Base-by-base conservation (phyloP, 1,139 yeast species). In the Pichia sp. region DNA sequence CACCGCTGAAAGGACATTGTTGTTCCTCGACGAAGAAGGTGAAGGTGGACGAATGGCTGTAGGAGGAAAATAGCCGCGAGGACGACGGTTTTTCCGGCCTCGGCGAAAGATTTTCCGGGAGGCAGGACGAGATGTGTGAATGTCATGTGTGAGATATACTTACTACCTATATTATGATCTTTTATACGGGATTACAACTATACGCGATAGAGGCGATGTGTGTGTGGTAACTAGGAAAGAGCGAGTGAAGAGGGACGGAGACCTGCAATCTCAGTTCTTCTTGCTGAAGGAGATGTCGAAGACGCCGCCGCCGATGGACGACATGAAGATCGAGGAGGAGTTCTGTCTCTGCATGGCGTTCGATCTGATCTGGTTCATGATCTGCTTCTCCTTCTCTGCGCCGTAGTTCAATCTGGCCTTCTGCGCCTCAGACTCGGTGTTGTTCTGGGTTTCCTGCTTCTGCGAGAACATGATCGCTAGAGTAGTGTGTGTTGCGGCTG, bases 361-460 rank as follows among this genome's bases (percentile, higher is more conserved):
- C 19, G 57, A 55, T 64, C 70, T 65, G 48, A 66, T 66, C 60
- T 66, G 66, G 58, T 65, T 66, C 67, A 66, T 62, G 50, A 66
- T 66, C 53, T 66, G 70, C 62, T 65, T 65, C 56, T 66, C 70
- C 64, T 66, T 66, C 59, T 66, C 70, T 54, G 70, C 70, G 57
- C 70, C 70, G 55, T 58, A 66, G 57, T 66, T 64, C 41, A 66
- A 57, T 59, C 57, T 63, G n/a, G 66, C 62, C 56, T 63, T 66
- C 49, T 56, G 57, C 49, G 60, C 65, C 47, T 64, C 68, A 12
- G 67, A 60, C 51, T 62, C 66, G 18, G 66, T 60, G 48, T 49
- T 57, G 56, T 62, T 64, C 57, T 65, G 68, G 43, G 63, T 58
- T 55, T 61, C 59, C 55, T 58, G 54, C 42, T 61, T 62, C 47